These are phyloP conservation scores for Brettanomyces sp. DNA, from an alignment of 805 yeast species.

Conservation along the genomic window DNA sequence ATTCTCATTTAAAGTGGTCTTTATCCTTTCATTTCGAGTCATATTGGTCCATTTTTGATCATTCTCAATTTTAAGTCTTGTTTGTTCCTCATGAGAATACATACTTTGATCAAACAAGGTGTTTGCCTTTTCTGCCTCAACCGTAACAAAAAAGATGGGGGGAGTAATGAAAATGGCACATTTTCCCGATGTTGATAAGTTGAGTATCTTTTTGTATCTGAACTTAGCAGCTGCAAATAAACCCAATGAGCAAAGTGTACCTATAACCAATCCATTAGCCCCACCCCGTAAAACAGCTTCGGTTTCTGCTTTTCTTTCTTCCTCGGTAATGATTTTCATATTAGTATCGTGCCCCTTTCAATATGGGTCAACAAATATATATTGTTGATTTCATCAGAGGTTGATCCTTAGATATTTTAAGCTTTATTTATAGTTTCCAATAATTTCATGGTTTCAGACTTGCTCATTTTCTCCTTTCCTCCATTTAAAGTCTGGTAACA, in stretches of 20 bases:
- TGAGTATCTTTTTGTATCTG: conserved; percentile 27
- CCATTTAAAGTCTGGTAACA: no score
- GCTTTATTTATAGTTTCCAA: no score
- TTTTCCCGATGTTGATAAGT: conserved; percentile 37
- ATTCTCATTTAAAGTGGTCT: conserved; percentile 40
- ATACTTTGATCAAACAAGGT: no score
- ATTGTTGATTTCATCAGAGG: no score
- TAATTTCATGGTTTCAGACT: no score
- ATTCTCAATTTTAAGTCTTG: conserved; percentile 19
- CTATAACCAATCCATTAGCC: conserved; percentile 24
- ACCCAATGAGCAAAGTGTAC: conserved; percentile 49
- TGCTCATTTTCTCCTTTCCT: no score
- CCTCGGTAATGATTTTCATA: conserved; percentile 15
- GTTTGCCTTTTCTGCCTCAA: no score
- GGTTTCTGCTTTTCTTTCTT: conserved; percentile 12
- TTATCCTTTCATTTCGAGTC: conserved; percentile 37
- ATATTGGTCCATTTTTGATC: conserved; percentile 39
- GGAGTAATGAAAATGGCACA: conserved; percentile 44
- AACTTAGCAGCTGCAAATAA: conserved; percentile 42
- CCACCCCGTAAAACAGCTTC: conserved; percentile 9
- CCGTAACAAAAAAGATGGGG: no score
- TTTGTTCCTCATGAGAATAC: neutral
- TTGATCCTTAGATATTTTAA: no score
- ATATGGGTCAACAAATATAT: no score
- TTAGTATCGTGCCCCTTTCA: no score